phyloP scores from a whole-genome alignment of 345 rosid species.

The Durio zibethinus region DNA sequence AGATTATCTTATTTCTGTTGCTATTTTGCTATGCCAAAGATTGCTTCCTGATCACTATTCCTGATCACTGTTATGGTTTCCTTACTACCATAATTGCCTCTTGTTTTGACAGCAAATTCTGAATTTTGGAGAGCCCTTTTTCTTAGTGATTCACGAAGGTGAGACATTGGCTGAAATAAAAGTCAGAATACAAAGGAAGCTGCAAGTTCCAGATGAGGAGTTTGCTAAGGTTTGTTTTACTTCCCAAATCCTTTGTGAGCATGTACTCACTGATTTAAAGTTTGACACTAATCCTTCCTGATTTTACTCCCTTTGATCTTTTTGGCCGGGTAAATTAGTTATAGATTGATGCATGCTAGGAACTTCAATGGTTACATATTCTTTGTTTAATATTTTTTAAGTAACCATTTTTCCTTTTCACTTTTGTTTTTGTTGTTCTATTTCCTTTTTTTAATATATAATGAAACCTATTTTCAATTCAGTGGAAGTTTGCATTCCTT shows the following conservation, averaged over 20 bases:
- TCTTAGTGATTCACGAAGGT: constrained; percentile 87
- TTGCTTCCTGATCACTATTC: neutral
- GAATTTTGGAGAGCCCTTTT: constrained; percentile 97
- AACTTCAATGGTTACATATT: neutral
- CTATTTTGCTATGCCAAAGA: neutral
- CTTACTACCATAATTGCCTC: neutral
- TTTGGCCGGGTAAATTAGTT: neutral
- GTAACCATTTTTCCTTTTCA: neutral
- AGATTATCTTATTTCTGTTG: neutral
- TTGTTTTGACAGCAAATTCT: constrained; percentile 62
- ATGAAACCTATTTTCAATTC: constrained; percentile 19
- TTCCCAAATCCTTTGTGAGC: neutral
- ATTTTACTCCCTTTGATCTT: neutral
- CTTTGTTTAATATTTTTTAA: neutral
- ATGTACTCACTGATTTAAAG: neutral
- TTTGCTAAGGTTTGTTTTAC: constrained; percentile 62
- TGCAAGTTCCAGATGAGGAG: constrained; percentile 90
- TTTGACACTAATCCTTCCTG: neutral
- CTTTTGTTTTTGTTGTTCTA: neutral
- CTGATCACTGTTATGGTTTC: neutral
- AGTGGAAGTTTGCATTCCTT: constrained; percentile 95
- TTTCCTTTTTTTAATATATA: neutral
- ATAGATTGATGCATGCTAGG: neutral
- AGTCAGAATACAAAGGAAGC: constrained; percentile 78
- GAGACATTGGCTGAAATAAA: constrained; percentile 82